A percentile compares a stretch with the other conserved stretches of the same genome.
phyloP scores from a whole-genome alignment of 1,284 basidiomycete species.

The Leccinum angustisporum region DNA sequence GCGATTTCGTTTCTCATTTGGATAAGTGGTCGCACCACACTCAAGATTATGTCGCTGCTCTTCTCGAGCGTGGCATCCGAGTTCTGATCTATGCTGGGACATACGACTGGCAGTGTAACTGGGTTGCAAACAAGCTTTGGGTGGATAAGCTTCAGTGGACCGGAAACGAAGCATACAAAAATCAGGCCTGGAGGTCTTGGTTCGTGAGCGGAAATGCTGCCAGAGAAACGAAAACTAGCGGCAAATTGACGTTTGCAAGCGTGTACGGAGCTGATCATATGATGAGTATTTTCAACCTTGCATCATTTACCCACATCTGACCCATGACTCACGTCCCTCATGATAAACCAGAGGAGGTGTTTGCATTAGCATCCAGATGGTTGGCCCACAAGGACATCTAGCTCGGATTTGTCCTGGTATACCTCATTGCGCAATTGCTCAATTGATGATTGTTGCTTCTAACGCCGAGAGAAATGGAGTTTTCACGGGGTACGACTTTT shows the following conservation, averaged over 20 bases:
- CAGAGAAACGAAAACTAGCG: slow-evolving; percentile 63
- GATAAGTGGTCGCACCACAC: slow-evolving; percentile 62
- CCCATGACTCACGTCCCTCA: slow-evolving; percentile 51
- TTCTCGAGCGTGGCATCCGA: slow-evolving; percentile 72
- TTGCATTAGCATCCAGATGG: slow-evolving; percentile 62
- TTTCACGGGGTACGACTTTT: background rate
- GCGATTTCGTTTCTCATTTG: slow-evolving; percentile 48
- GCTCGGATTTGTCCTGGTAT: slow-evolving; percentile 8
- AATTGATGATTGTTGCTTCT: background rate
- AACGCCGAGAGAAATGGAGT: background rate
- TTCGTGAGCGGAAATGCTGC: slow-evolving; percentile 49
- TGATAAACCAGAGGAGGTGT: slow-evolving; percentile 63
- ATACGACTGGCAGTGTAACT: slow-evolving; percentile 80
- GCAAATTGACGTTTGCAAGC: slow-evolving; percentile 66
- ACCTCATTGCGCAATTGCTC: background rate
- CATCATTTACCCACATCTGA: slow-evolving; percentile 14
- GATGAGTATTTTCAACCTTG: slow-evolving; percentile 45
- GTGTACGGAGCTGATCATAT: slow-evolving; percentile 68
- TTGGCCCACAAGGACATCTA: slow-evolving; percentile 44
- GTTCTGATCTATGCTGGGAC: slow-evolving; percentile 79
- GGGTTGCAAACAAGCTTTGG: slow-evolving; percentile 75
- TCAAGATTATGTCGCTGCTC: slow-evolving; percentile 64
- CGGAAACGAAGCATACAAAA: slow-evolving; percentile 51
- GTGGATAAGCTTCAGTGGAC: slow-evolving; percentile 74
- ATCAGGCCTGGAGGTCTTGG: slow-evolving; percentile 61